Evolutionary conservation across 176 grass and related monocot genomes (phyloP), one percentile per base, ranked within the genome.

Genomic region (Eremochloa ophiuroides): DNA sequence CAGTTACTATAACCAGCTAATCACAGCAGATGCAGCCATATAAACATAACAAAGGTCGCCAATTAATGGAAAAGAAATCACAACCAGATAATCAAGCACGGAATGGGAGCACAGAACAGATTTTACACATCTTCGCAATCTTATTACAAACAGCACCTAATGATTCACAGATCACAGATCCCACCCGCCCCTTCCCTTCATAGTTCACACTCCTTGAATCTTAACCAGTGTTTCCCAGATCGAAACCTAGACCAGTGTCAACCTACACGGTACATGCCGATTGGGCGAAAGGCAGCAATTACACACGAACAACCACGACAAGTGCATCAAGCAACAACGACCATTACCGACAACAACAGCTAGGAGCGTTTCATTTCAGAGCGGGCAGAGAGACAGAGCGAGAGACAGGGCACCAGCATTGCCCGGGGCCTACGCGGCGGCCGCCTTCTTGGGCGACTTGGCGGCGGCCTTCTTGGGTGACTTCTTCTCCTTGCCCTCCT

Each of bases 401-500:
- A 68, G 28, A 51, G 71, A 56, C 34, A 35, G 42, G 71, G 33
- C 71, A 56, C 34, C 77, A 22, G 65, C 78, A 82, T 42, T 64
- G 65, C 46, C 80, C 16, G 28, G 55, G 29, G 35, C 69, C 76
- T 89, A 89, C 5, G 87, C 12, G 35, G 53, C 80, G 11, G 86
- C 77, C 27, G 78, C 85, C 83, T 94, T 94, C 80, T 88, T 94
- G 60, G 89, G 77, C 47, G 86, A 88, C 71, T 92, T 91, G 74
- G 88, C 62, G 74, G 91, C 74, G 20, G 91, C 43, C 62, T 94
- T 94, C 65, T 83, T 90, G 63, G 91, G 87, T 4, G 91, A 93
- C 30, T 88, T 93, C 58, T 78, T 77, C 80, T 93, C 89, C 20
- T 84, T 75, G 35, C 62, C 11, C n/a, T 90, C 91, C 85, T 94